phyloP scores from a whole-genome alignment of 2,329 filamentous ascomycete species.

The Gremmenia infestans region DNA sequence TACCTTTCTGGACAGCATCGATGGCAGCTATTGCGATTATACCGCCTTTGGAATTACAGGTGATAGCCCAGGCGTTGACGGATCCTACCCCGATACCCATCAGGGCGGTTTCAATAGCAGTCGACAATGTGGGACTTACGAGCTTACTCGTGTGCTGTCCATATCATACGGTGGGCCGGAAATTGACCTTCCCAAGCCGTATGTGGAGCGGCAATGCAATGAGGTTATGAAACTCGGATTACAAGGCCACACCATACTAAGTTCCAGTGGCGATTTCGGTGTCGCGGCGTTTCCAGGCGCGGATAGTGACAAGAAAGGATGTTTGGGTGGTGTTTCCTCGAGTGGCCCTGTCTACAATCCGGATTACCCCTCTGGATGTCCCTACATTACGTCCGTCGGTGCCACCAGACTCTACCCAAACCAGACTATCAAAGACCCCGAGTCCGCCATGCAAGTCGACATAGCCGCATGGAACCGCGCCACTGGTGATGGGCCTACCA shows the following conservation, averaged over 20 bases:
- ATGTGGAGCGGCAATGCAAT: slow-evolving; percentile 48
- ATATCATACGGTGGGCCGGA: slow-evolving; percentile 56
- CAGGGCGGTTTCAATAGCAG: slow-evolving; percentile 1
- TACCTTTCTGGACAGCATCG: slow-evolving; percentile 34
- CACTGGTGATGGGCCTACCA: slow-evolving; percentile 46
- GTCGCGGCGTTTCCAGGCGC: slow-evolving; percentile 19
- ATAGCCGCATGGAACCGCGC: slow-evolving; percentile 40
- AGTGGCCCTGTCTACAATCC: slow-evolving; percentile 48
- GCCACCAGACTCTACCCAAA: slow-evolving; percentile 1
- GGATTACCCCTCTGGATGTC: slow-evolving; percentile 45
- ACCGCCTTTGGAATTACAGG: neutral
- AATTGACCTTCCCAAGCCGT: slow-evolving; percentile 46
- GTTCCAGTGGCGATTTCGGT: slow-evolving; percentile 48
- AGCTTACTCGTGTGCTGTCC: slow-evolving; percentile 50
- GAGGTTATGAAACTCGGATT: slow-evolving; percentile 48
- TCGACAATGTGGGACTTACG: slow-evolving; percentile 1
- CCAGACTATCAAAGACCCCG: neutral
- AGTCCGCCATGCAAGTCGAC: neutral
- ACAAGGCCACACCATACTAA: slow-evolving; percentile 48
- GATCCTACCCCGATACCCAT: slow-evolving; percentile 4
- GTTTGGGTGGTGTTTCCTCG: slow-evolving; percentile 39
- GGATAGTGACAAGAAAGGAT: slow-evolving; percentile 29
- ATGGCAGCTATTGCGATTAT: slow-evolving; percentile 23
- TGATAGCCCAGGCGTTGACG: slow-evolving; percentile 6
- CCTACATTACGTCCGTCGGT: slow-evolving; percentile 15